Conservation (phyloP, 148 eudicot genomes). For the Polygonum aviculare region DNA sequence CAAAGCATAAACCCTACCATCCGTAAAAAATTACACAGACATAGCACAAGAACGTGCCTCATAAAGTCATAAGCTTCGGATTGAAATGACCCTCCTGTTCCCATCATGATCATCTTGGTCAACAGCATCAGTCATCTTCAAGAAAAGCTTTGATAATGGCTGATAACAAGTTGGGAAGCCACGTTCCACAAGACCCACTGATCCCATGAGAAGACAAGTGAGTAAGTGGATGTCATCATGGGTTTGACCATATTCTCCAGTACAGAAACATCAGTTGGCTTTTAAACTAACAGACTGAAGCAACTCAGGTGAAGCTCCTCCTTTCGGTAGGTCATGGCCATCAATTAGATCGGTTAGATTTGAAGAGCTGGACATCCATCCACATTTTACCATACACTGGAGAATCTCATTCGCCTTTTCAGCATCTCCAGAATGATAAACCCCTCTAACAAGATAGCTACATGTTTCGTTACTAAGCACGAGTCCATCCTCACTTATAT, state of each 20-base stretch:
- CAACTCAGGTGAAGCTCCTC: slow-evolving; percentile 13
- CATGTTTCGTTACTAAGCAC: slow-evolving; percentile 44
- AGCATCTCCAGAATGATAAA: slow-evolving; percentile 31
- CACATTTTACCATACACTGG: slow-evolving; percentile 33
- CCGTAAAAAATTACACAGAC: not conserved
- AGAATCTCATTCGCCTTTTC: slow-evolving; percentile 37
- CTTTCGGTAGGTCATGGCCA: slow-evolving; percentile 9
- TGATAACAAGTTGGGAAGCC: not conserved
- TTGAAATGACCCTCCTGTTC: not conserved
- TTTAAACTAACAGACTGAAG: slow-evolving; percentile 18
- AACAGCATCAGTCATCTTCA: not conserved
- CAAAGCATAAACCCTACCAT: not conserved
- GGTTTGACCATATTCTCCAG: not conserved
- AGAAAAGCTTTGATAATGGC: not conserved
- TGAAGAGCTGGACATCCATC: slow-evolving; percentile 42
- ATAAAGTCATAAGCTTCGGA: not conserved
- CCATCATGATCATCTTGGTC: not conserved
- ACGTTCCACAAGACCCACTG: not conserved
- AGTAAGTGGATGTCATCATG: not conserved
- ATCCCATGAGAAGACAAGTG: not conserved
- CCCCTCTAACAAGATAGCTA: slow-evolving; percentile 29
- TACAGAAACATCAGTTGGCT: slow-evolving; percentile 17
- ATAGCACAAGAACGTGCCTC: not conserved
- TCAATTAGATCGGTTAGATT: slow-evolving; percentile 27
- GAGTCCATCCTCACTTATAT: slow-evolving; percentile 51